Evolutionary conservation across 371 early-diverging fungal genomes (phyloP), one percentile per base, ranked within the genome.

Genomic region (Haplosporangium sp.): DNA sequence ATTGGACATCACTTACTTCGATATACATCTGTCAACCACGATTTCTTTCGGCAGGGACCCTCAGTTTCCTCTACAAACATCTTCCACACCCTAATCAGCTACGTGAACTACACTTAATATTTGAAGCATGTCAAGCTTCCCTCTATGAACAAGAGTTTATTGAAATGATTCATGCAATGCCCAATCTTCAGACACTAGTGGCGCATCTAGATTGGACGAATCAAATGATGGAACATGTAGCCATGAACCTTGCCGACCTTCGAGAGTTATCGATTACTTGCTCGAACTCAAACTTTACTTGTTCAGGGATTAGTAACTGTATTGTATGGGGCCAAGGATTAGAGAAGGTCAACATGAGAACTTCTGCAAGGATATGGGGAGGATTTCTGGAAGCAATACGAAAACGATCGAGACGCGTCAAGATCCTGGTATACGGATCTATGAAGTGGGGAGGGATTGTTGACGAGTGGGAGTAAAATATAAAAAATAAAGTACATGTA

Each of bases 401-500:
- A 42, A 67, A 37, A 57, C 74, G 79, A 10, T 74, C 79, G 3
- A 58, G 71, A 35, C 63, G 74, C 20, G 79, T 78, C 58, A 70
- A 65, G 65, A 70, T 73, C 34, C 45, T 78, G 13, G 79, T 78
- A 20, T 78, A 78, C 47, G 79, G 79, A 7, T 62, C 79, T 20
- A 78, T 78, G 79, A 78, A 78, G 45, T 78, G 74, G 79, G 79
- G 79, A 57, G 79, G 79, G 37, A 67, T 68, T 1, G 65, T 78
- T 19, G 79, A 78, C 57, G 79, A 78, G n/a, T 78, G 79, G 79
- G 79, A 74, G 40, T 76, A 38, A 45, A 35, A 27, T 27, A 27
- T 27, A 27, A 27, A 27, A 27, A 27, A 27, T 27, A 27, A 27
- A 27, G 27, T 27, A 27, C 27, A 27, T 27, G 27, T 27, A 27